Base-by-base conservation (phyloP, 139 green algal species). In the Pedinophyceae sp. region DNA sequence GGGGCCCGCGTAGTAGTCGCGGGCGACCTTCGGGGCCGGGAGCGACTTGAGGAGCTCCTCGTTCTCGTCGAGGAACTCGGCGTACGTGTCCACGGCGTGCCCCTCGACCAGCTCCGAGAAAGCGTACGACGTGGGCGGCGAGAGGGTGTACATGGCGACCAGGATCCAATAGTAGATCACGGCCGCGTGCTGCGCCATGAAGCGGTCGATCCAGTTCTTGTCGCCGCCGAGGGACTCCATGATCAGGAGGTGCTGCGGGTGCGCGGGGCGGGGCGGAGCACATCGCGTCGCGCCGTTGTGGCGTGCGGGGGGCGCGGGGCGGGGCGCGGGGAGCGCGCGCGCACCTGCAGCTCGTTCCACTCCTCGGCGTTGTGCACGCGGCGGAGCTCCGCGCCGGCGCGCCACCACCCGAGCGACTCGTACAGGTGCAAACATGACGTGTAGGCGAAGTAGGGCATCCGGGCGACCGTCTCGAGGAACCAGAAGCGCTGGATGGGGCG, bases 181-280 rank as follows among this genome's bases (percentile, higher is more conserved):
- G 0, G 88, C 85, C 0, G 79, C 70, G 59, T 96, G 88, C 67
- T 93, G 64, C 0, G 65, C 81, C 41, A 87, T 30, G 64, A 93
- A 93, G n/a, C 84, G 68, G 69, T 96, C 88, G 1, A 78, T 49
- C 90, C 90, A 98, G 20, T 72, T 48, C 54, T 75, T 62, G 69
- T 98, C 90, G 0, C 90, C 90, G 10, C 90, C 90, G 45, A 98
- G 71, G 0, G 74, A 74, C 71, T 98, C 90, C 84, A 96, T 95
- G 70, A 95, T 97, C 57, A 93, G 80, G 27, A 89, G 55, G 39
- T 74, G 64, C 61, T 72, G 5, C 10, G 5, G 15, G 38, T 46
- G 38, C 16, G 38, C 16, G 38, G 38, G 15, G 16, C 38, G 15
- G 38, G 15, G 15, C 16, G 15, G 38, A 15, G 16, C 16, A 46